Evolutionary conservation across 352 stramenopile genomes (phyloP).

Genomic region (Phytophthora ohioensis): DNA sequence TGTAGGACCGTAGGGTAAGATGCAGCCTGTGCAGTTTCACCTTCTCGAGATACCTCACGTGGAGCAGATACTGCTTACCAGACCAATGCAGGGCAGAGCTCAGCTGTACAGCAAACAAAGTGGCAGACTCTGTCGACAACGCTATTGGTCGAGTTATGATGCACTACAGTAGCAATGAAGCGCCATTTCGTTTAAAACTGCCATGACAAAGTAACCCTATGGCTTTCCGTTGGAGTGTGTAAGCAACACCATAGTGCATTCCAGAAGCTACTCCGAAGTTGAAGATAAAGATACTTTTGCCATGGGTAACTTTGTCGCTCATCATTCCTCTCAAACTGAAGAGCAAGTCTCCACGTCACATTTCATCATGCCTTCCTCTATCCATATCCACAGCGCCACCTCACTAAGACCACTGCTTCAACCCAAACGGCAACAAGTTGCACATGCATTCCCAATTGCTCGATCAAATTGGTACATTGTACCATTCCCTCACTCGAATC

Average conservation of each 20-base stretch:
- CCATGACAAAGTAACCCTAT: too few relatives aligned
- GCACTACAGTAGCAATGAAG: too few relatives aligned
- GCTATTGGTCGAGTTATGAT: too few relatives aligned
- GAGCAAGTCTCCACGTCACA: conserved; percentile 1
- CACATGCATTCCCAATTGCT: conserved; percentile 19
- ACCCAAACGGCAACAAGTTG: conserved; percentile 21
- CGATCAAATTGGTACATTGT: conserved; percentile 17
- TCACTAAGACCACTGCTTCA: background rate
- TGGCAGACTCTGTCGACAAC: too few relatives aligned
- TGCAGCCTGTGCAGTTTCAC: too few relatives aligned
- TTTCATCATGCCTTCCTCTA: background rate
- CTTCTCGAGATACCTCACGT: too few relatives aligned
- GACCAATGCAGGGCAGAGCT: too few relatives aligned
- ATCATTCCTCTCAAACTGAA: conserved; percentile 8
- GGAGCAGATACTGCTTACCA: too few relatives aligned
- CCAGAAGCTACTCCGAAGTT: background rate
- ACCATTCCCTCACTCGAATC: conserved; percentile 1
- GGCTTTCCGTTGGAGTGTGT: conserved; percentile 5
- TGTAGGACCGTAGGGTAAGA: too few relatives aligned
- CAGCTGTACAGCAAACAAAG: too few relatives aligned
- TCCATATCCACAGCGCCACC: too few relatives aligned
- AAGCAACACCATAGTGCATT: conserved; percentile 10
- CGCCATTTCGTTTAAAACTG: too few relatives aligned
- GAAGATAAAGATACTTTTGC: background rate
- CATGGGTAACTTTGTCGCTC: background rate